phyloP scores from a whole-genome alignment of 2,329 filamentous ascomycete species.

The Alternaria tenuissima region DNA sequence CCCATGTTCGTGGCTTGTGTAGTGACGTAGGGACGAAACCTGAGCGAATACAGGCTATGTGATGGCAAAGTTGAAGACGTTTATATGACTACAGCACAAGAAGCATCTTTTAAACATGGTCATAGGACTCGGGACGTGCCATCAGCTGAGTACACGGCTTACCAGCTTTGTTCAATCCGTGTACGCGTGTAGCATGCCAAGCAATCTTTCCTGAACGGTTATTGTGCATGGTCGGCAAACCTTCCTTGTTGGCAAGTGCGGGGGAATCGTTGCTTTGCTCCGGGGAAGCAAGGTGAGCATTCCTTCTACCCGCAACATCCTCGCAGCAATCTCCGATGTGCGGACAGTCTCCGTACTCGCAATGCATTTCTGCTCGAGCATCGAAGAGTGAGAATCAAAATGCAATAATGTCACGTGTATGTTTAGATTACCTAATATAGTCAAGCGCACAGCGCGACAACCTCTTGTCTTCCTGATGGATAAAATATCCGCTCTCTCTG shows the following conservation, averaged over 20 bases:
- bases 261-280: conserved; percentile 14
- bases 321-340: conserved; percentile 1
- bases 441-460: background rate
- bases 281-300: conserved; percentile 6
- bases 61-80: background rate
- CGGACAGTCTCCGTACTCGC: background rate
- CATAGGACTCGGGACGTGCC: background rate
- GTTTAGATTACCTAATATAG: background rate
- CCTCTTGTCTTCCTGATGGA: background rate
- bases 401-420: background rate
- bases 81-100: background rate
- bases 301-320: conserved; percentile 7
- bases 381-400: background rate
- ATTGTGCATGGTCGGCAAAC: conserved; percentile 17
- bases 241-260: conserved; percentile 18
- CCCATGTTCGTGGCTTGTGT: conserved; percentile 26
- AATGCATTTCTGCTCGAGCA: background rate
- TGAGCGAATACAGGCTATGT: background rate
- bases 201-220: background rate
- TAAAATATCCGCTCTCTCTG: background rate
- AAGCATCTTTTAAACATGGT: background rate
- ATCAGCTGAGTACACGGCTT: conserved; percentile 6
- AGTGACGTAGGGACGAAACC: background rate
- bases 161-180: conserved; percentile 11
- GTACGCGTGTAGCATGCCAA: conserved; percentile 6